Conservation (phyloP, 1,284 basidiomycete genomes). For the Apiotrichum sp. region DNA sequence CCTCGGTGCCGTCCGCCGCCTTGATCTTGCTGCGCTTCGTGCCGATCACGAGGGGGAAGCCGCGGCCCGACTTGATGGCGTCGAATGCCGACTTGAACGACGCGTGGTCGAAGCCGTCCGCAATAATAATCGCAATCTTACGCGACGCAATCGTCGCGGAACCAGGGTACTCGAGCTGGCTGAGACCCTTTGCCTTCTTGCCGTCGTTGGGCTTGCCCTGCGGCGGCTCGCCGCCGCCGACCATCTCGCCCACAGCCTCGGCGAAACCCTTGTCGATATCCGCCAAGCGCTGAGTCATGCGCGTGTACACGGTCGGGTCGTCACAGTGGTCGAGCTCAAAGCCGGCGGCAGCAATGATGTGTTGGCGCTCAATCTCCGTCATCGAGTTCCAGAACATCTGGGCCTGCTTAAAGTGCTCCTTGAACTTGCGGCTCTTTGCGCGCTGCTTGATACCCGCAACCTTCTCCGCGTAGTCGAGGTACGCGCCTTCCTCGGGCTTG, state of each 20-base stretch:
- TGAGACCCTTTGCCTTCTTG: constrained; percentile 54
- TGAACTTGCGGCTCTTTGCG: constrained; percentile 64
- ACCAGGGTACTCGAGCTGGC: constrained; percentile 50
- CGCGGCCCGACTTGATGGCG: neutral
- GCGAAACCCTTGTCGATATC: constrained; percentile 63
- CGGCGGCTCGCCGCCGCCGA: constrained; percentile 55
- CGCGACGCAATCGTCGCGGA: constrained; percentile 23
- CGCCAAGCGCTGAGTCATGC: constrained; percentile 60
- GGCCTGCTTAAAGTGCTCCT: constrained; percentile 46
- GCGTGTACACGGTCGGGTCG: constrained; percentile 62
- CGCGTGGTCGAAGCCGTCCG: neutral
- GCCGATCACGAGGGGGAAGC: neutral
- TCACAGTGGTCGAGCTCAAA: constrained; percentile 76
- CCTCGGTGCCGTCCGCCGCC: constrained; percentile 37
- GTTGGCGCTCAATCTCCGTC: constrained; percentile 57
- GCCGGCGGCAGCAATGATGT: constrained; percentile 60
- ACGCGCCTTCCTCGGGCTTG: constrained; percentile 54
- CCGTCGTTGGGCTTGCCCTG: constrained; percentile 55
- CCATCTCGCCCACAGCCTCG: constrained; percentile 50
- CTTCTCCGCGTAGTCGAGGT: constrained; percentile 45
- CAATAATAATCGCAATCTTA: neutral
- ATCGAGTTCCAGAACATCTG: constrained; percentile 73
- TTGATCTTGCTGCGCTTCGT: constrained; percentile 41
- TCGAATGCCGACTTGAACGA: neutral
- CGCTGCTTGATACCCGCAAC: constrained; percentile 62